Evolutionary conservation across 2,329 filamentous ascomycete species (phyloP).

Genomic region (Dactylellina sp.): DNA sequence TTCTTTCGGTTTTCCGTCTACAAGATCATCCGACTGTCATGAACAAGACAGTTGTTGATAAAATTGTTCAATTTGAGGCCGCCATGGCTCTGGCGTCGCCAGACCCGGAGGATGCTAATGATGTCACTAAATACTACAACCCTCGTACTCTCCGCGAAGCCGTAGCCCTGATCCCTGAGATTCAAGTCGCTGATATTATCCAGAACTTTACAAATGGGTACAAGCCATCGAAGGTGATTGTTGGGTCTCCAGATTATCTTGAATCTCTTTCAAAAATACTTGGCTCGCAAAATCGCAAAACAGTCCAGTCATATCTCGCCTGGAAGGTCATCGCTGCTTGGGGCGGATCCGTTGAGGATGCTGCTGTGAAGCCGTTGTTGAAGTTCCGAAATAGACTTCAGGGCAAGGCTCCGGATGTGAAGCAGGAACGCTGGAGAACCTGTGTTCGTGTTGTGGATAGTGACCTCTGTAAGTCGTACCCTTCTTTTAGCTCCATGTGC

Average conservation of each 20-base stretch:
- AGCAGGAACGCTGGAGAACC: constrained; percentile 74
- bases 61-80: constrained; percentile 72
- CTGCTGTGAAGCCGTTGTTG: constrained; percentile 71
- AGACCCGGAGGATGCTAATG: constrained; percentile 70
- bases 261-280: constrained; percentile 71
- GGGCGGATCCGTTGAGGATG: constrained; percentile 70
- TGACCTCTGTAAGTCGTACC: constrained; percentile 75
- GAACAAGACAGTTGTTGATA: constrained; percentile 62
- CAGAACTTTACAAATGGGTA: constrained; percentile 68
- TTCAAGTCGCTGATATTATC: constrained; percentile 70
- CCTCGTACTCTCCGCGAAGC: constrained; percentile 71
- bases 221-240: constrained; percentile 69
- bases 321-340: constrained; percentile 73
- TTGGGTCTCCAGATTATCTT: constrained; percentile 72
- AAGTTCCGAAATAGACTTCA: constrained; percentile 72
- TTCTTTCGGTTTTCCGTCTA: constrained; percentile 25
- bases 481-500: neutral
- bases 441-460: constrained; percentile 72
- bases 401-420: constrained; percentile 73
- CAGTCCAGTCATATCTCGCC: constrained; percentile 72
- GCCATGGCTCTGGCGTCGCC: constrained; percentile 72
- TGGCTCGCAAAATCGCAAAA: constrained; percentile 68
- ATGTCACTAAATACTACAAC: constrained; percentile 77
- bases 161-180: constrained; percentile 69
- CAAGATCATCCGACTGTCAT: constrained; percentile 5